A percentile compares a stretch with the other conserved stretches of the same genome.
Conservation (phyloP, 768 basidiomycete genomes). For the Agaricus subrufescens region DNA sequence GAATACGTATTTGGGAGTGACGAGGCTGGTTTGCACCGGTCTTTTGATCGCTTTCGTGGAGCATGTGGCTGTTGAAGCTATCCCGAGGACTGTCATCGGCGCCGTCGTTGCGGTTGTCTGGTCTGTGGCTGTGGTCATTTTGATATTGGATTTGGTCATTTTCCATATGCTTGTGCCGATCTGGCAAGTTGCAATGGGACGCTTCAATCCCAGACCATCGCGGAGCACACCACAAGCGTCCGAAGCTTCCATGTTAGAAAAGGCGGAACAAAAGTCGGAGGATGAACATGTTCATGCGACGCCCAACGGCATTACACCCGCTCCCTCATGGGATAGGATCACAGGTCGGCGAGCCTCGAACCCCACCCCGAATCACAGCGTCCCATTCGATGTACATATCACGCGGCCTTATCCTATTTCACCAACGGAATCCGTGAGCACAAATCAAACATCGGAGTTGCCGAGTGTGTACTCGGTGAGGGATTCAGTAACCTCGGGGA, state of each 20-base stretch:
- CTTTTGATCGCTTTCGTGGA: constrained; percentile 77
- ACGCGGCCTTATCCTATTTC: constrained; percentile 43
- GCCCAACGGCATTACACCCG: background rate
- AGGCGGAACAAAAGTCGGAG: constrained; percentile 20
- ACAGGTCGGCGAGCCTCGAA: constrained; percentile 36
- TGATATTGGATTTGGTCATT: constrained; percentile 62
- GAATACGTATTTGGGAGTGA: constrained; percentile 57
- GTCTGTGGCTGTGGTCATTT: constrained; percentile 63
- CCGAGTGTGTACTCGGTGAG: constrained; percentile 25
- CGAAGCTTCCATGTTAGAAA: constrained; percentile 35
- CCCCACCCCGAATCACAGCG: constrained; percentile 47
- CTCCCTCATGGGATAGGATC: constrained; percentile 11
- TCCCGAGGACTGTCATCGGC: constrained; percentile 79
- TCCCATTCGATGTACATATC: constrained; percentile 33
- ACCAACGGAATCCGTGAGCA: constrained; percentile 27
- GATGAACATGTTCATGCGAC: background rate
- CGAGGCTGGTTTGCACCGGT: constrained; percentile 65
- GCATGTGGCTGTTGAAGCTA: constrained; percentile 56
- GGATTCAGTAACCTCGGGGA: constrained; percentile 32
- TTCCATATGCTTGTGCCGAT: constrained; percentile 37
- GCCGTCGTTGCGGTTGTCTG: constrained; percentile 68
- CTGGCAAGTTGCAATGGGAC: constrained; percentile 11
- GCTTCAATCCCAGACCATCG: background rate
- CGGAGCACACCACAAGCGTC: constrained; percentile 17
- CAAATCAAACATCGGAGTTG: constrained; percentile 22